These are phyloP conservation scores for Astrephomene gubernaculifera DNA, from an alignment of 139 green algal species.

Conservation along the genomic window DNA sequence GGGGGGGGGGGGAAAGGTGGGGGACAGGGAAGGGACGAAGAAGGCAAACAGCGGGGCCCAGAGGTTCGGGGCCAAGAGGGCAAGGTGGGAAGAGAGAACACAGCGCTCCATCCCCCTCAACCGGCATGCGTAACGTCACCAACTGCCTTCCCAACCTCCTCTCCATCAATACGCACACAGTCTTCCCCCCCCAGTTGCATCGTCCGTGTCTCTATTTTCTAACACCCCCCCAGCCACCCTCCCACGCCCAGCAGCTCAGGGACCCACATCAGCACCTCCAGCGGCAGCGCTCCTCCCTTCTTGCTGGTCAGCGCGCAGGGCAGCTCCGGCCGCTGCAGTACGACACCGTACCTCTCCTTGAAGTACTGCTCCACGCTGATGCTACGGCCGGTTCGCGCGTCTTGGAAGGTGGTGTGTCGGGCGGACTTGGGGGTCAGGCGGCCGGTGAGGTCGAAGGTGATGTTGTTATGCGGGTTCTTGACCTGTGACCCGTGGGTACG, in stretches of 20 bases:
- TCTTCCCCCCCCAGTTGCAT: too few species aligned
- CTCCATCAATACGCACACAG: too few species aligned
- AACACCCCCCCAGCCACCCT: too few species aligned
- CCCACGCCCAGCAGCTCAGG: not conserved
- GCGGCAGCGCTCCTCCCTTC: not conserved
- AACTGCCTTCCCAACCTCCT: too few species aligned
- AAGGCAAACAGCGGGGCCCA: too few species aligned
- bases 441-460: not conserved
- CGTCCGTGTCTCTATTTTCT: too few species aligned
- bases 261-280: slow-evolving; percentile 9
- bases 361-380: not conserved
- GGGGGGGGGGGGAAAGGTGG: too few species aligned
- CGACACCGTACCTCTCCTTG: slow-evolving; percentile 9
- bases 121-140: too few species aligned
- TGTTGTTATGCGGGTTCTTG: not conserved
- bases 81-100: too few species aligned
- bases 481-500: not conserved
- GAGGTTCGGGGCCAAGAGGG: too few species aligned
- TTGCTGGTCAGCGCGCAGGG: slow-evolving; percentile 4
- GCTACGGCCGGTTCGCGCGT: not conserved
- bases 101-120: too few species aligned
- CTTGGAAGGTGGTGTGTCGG: not conserved
- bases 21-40: too few species aligned
- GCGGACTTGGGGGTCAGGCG: not conserved
- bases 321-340: not conserved